Conservation (phyloP, 2,329 filamentous ascomycete genomes). For the Trichoderma endophyticum region DNA sequence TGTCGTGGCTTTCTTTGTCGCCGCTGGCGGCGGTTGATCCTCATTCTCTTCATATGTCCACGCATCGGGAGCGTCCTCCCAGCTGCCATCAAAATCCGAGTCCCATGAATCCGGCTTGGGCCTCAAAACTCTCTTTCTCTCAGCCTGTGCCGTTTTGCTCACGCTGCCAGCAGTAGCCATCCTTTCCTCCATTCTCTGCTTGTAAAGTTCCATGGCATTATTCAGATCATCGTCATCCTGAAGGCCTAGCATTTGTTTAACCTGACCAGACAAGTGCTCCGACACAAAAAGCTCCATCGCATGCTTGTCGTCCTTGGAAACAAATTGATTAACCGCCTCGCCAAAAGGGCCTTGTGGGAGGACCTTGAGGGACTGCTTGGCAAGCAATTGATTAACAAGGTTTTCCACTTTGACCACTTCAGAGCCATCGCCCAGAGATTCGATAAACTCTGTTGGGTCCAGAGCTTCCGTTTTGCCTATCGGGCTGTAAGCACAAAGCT, state of each 20-base stretch:
- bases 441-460: slow-evolving; percentile 61
- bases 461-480: slow-evolving; percentile 37
- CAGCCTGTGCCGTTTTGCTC: slow-evolving; percentile 32
- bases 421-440: slow-evolving; percentile 45
- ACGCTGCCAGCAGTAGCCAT: slow-evolving; percentile 61
- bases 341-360: slow-evolving; percentile 89
- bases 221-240: slow-evolving; percentile 65
- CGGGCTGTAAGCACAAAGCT: slow-evolving; percentile 14
- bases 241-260: slow-evolving; percentile 65
- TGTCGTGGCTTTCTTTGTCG: slow-evolving; percentile 30
- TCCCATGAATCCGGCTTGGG: slow-evolving; percentile 82
- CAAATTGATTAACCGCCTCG: slow-evolving; percentile 88
- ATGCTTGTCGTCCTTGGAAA: slow-evolving; percentile 92
- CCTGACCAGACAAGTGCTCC: slow-evolving; percentile 66
- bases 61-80: slow-evolving; percentile 74
- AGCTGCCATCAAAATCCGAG: slow-evolving; percentile 80
- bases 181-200: slow-evolving; percentile 65
- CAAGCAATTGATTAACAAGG: slow-evolving; percentile 82
- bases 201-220: slow-evolving; percentile 69
- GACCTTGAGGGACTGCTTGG: slow-evolving; percentile 84
- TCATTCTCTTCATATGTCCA: slow-evolving; percentile 40
- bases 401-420: slow-evolving; percentile 85
- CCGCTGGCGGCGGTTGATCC: slow-evolving; percentile 31
- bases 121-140: slow-evolving; percentile 54
- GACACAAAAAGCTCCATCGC: slow-evolving; percentile 80